These are phyloP conservation scores for Suillus decipiens DNA, from an alignment of 768 basidiomycete genomes.

Conservation along the genomic window DNA sequence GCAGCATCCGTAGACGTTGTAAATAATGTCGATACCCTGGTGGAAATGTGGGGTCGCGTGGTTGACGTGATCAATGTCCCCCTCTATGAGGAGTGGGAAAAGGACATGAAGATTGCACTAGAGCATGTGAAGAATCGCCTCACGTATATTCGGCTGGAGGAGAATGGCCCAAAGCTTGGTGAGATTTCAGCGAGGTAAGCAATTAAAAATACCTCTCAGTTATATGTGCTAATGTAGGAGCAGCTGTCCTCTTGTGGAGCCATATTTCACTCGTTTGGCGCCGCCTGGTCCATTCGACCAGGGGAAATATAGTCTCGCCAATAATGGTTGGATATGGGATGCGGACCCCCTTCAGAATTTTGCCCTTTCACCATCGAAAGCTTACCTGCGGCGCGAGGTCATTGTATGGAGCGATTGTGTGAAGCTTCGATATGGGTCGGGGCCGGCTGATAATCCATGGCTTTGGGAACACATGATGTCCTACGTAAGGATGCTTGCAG, in stretches of 20 bases:
- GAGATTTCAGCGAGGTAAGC: slow-evolving; percentile 57
- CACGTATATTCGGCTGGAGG: slow-evolving; percentile 80
- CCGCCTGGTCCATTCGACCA: slow-evolving; percentile 55
- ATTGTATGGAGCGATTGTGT: slow-evolving; percentile 99
- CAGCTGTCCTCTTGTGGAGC: slow-evolving; percentile 85
- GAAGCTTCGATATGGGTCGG: slow-evolving; percentile 90
- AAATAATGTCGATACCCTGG: slow-evolving; percentile 52
- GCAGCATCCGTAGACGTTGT: slow-evolving; percentile 58
- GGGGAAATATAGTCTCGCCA: slow-evolving; percentile 76
- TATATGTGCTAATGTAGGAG: slow-evolving; percentile 13
- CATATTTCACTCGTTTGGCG: slow-evolving; percentile 86
- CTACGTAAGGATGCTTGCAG: slow-evolving; percentile 82
- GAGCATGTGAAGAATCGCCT: slow-evolving; percentile 75
- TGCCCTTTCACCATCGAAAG: slow-evolving; percentile 88
- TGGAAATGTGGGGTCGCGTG: slow-evolving; percentile 72
- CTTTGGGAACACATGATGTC: slow-evolving; percentile 89
- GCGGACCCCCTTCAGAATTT: slow-evolving; percentile 95
- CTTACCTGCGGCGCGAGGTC: slow-evolving; percentile 93
- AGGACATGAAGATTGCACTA: slow-evolving; percentile 74
- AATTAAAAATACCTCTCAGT: neutral
- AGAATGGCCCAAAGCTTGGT: slow-evolving; percentile 81
- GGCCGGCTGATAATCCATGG: slow-evolving; percentile 85
- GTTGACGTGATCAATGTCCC: slow-evolving; percentile 89
- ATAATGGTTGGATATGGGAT: slow-evolving; percentile 99
- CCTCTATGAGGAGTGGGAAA: slow-evolving; percentile 84